Percentiles rank a stretch among this genome's conserved stretches.
phyloP scores from a whole-genome alignment of 163 green algal genomes.

The Scenedesmus sp. region DNA sequence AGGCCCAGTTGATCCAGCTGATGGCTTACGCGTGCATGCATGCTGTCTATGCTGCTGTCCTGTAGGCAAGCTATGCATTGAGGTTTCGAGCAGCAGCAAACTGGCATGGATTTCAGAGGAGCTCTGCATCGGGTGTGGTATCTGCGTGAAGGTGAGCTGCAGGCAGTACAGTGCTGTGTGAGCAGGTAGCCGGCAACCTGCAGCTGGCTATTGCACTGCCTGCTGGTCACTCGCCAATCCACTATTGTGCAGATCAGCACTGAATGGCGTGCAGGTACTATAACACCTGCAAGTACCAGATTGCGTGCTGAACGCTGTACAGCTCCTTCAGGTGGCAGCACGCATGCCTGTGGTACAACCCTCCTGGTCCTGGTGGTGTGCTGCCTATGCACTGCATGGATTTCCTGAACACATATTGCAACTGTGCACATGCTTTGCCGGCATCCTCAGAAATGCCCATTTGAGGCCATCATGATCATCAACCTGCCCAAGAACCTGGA shows the following conservation, averaged over 20 bases:
- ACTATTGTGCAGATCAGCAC: neutral
- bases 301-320: too few relatives aligned
- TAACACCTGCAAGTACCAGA: too few relatives aligned
- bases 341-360: neutral
- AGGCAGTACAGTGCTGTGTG: neutral
- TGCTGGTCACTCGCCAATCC: neutral
- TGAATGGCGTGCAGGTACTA: neutral
- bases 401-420: neutral
- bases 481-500: conserved; percentile 99
- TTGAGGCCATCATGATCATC: conserved; percentile 99
- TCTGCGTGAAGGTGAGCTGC: conserved; percentile 96
- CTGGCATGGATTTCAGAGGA: conserved; percentile 98
- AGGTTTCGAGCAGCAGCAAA: conserved; percentile 92
- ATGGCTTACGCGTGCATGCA: neutral
- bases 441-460: conserved; percentile 95
- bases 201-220: neutral
- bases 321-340: too few relatives aligned
- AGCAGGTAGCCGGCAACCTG: neutral
- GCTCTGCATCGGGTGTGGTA: conserved; percentile 99
- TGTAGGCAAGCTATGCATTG: conserved; percentile 98
- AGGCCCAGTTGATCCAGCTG: neutral
- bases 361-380: neutral
- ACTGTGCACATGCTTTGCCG: neutral
- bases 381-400: neutral
- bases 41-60: neutral